Percentiles rank a stretch among this genome's conserved stretches.
Conservation (phyloP, 345 rosid species). For the Eucalyptus pumila region DNA sequence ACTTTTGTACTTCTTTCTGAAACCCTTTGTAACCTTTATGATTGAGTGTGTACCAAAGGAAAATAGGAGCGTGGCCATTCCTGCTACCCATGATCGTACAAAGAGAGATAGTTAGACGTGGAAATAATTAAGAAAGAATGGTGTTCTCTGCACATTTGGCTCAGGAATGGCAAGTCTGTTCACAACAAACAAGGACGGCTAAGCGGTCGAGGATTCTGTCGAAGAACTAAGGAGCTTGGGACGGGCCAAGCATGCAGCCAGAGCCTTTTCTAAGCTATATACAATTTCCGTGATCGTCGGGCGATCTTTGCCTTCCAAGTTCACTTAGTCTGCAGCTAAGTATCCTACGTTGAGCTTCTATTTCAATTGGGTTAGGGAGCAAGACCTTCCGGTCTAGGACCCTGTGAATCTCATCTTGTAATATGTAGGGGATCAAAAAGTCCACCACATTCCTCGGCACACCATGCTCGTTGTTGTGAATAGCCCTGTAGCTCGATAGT, state of each 20-base stretch:
- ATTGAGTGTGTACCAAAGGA: constrained; percentile 93
- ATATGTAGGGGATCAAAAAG: no score
- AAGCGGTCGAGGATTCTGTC: not conserved
- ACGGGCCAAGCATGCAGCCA: constrained; percentile 13
- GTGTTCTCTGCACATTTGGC: not conserved
- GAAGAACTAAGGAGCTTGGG: constrained; percentile 7
- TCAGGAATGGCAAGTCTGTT: not conserved
- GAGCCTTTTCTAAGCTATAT: constrained; percentile 4
- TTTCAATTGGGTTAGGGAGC: no score
- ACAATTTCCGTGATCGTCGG: no score
- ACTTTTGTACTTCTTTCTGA: constrained; percentile 90
- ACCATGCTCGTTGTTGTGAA: no score
- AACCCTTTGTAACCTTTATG: constrained; percentile 84
- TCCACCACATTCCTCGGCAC: no score
- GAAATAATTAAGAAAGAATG: not conserved
- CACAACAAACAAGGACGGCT: not conserved
- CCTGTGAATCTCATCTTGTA: no score
- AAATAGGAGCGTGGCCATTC: constrained; percentile 96
- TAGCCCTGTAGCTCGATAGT: no score
- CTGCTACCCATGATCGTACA: constrained; percentile 88
- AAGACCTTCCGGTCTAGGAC: no score
- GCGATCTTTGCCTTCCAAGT: no score
- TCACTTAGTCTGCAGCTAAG: no score
- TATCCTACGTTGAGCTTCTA: no score
- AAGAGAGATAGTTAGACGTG: not conserved